Percentiles rank a stretch among this genome's conserved stretches.
phyloP scores from a whole-genome alignment of 768 basidiomycete genomes.

The Chlorophyllum brunneum region DNA sequence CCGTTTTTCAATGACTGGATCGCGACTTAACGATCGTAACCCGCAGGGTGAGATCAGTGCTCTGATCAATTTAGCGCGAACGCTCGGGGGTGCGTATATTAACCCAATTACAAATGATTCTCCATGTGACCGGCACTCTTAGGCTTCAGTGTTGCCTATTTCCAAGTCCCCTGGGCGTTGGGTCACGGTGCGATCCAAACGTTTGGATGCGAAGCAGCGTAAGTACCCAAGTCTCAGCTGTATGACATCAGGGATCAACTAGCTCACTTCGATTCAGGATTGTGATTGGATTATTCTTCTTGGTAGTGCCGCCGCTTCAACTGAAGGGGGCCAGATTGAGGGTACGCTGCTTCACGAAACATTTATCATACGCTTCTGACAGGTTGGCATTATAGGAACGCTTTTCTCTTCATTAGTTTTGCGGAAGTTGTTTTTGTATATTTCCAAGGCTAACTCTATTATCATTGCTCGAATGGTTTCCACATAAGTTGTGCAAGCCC shows the following conservation, averaged over 20 bases:
- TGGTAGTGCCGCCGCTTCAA: conserved; percentile 8
- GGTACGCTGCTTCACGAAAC: too few species aligned
- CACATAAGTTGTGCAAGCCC: too few species aligned
- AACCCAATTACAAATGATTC: neutral
- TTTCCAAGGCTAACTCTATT: too few species aligned
- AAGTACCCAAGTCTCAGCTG: too few species aligned
- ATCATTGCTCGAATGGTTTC: too few species aligned
- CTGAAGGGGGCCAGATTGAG: too few species aligned
- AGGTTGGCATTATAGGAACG: too few species aligned
- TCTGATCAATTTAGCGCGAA: conserved; percentile 48
- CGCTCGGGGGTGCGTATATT: conserved; percentile 35
- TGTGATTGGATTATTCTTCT: conserved; percentile 10
- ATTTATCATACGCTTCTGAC: too few species aligned
- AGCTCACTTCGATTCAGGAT: neutral
- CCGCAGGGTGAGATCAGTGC: conserved; percentile 50
- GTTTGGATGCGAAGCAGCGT: conserved; percentile 54
- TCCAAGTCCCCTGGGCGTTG: conserved; percentile 53
- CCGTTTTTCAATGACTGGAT: neutral
- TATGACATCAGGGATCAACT: too few species aligned
- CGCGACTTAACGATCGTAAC: conserved; percentile 10
- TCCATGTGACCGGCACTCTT: neutral
- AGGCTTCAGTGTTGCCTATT: conserved; percentile 53
- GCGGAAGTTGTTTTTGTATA: too few species aligned
- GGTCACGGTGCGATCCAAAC: conserved; percentile 50
- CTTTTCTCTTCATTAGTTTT: too few species aligned